phyloP scores from a whole-genome alignment of 768 basidiomycete species.

The Leucocoprinus birnbaumii region DNA sequence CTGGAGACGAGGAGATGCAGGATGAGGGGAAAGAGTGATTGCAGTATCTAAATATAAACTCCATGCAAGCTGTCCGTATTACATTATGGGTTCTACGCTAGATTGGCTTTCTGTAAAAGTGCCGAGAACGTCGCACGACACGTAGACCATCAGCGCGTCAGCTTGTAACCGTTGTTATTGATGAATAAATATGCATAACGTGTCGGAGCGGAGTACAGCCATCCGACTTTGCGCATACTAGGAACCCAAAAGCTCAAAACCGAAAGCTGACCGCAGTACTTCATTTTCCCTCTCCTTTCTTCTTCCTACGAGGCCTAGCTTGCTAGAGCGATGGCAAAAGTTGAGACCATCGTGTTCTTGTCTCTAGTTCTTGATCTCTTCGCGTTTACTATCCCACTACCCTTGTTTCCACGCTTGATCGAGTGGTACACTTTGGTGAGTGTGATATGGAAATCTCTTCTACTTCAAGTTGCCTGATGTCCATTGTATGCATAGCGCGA shows the following conservation, averaged over 20 bases:
- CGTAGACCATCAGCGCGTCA: neutral
- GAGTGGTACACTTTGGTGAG: conserved; percentile 84
- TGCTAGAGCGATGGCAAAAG: conserved; percentile 48
- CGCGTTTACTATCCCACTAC: conserved; percentile 94
- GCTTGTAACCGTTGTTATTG: neutral
- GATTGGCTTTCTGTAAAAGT: too few relatives aligned
- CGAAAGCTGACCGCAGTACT: too few relatives aligned
- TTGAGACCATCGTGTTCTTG: conserved; percentile 84
- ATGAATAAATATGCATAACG: neutral
- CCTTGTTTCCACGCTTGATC: conserved; percentile 95
- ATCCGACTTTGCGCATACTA: neutral
- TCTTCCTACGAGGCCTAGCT: neutral
- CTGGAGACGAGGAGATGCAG: conserved; percentile 14
- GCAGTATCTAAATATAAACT: neutral
- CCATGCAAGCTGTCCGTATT: too few relatives aligned
- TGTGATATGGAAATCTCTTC: conserved; percentile 10
- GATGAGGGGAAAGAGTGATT: neutral
- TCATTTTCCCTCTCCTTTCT: neutral
- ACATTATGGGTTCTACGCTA: too few relatives aligned
- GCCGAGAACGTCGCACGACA: too few relatives aligned
- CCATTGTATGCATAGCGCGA: conserved; percentile 70
- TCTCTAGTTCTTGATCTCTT: conserved; percentile 87
- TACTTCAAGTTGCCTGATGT: too few relatives aligned
- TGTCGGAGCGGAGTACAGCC: neutral
- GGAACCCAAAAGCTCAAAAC: neutral